Conservation (phyloP, 208 protist genomes). For the Leishmania tropica region DNA sequence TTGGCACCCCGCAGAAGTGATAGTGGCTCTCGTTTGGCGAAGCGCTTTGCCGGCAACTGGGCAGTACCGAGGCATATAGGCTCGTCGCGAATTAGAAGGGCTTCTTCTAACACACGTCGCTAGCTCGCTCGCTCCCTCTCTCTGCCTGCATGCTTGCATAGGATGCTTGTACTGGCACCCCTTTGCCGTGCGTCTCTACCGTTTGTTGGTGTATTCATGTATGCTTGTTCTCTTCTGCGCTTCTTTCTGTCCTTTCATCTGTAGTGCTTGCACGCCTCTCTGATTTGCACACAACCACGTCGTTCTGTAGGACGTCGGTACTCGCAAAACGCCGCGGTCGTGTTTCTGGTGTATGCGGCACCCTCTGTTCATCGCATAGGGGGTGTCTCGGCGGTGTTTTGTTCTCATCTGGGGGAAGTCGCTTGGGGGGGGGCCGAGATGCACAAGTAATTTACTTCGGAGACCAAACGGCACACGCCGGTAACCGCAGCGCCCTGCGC, state of each 20-base stretch:
- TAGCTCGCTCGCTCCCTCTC: neutral
- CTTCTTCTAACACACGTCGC: neutral
- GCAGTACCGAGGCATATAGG: neutral
- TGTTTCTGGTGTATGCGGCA: neutral
- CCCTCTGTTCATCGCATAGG: neutral
- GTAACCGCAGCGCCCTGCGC: neutral
- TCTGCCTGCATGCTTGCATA: too few relatives aligned
- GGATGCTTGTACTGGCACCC: neutral
- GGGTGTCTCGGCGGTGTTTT: neutral
- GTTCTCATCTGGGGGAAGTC: too few relatives aligned
- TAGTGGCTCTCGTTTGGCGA: neutral
- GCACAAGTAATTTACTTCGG: too few relatives aligned
- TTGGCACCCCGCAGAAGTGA: neutral
- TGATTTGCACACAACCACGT: neutral
- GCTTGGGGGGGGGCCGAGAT: too few relatives aligned
- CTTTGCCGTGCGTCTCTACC: neutral
- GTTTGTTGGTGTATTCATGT: neutral
- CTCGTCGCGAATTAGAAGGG: neutral
- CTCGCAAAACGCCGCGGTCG: neutral
- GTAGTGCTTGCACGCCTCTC: neutral
- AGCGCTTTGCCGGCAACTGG: neutral
- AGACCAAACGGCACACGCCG: neutral
- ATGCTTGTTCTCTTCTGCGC: neutral
- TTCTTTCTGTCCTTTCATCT: neutral
- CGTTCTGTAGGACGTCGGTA: neutral